phyloP scores from a whole-genome alignment of 192 early-diverging fungal species.

The Phycomyces nitens region DNA sequence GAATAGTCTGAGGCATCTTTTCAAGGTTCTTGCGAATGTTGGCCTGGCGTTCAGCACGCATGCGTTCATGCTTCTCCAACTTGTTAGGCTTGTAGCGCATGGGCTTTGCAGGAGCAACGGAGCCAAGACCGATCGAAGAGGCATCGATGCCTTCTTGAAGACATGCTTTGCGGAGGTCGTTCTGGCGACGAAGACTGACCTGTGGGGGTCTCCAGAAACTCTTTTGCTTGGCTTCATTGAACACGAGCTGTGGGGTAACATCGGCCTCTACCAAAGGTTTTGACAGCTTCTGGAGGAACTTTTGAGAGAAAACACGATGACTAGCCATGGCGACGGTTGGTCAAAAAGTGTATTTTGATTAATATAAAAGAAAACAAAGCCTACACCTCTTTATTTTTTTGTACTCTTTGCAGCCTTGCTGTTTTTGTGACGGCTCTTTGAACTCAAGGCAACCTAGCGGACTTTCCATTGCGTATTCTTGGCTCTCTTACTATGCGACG shows the following conservation, averaged over 20 bases:
- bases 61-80: slow-evolving; percentile 39
- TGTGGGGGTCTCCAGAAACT: slow-evolving; percentile 47
- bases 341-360: neutral
- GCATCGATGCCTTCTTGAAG: slow-evolving; percentile 47
- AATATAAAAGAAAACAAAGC: neutral
- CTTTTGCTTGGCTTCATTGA: slow-evolving; percentile 30
- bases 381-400: neutral
- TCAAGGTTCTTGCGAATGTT: slow-evolving; percentile 30
- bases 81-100: slow-evolving; percentile 35
- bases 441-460: neutral
- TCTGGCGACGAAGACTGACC: slow-evolving; percentile 52
- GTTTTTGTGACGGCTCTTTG: neutral
- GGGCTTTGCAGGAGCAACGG: slow-evolving; percentile 29
- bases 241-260: slow-evolving; percentile 24
- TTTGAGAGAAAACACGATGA: slow-evolving; percentile 16
- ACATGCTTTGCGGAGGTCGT: slow-evolving; percentile 62
- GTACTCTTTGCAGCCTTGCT: neutral
- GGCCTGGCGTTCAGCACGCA: slow-evolving; percentile 34
- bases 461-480: neutral
- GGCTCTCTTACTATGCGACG: slow-evolving; percentile 17
- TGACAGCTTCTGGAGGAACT: slow-evolving; percentile 14
- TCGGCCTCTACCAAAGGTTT: slow-evolving; percentile 20
- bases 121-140: slow-evolving; percentile 46
- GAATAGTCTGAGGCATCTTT: slow-evolving; percentile 40
- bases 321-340: slow-evolving; percentile 13